Conservation (phyloP, 2,329 filamentous ascomycete species). For the Penicillium palitans region DNA sequence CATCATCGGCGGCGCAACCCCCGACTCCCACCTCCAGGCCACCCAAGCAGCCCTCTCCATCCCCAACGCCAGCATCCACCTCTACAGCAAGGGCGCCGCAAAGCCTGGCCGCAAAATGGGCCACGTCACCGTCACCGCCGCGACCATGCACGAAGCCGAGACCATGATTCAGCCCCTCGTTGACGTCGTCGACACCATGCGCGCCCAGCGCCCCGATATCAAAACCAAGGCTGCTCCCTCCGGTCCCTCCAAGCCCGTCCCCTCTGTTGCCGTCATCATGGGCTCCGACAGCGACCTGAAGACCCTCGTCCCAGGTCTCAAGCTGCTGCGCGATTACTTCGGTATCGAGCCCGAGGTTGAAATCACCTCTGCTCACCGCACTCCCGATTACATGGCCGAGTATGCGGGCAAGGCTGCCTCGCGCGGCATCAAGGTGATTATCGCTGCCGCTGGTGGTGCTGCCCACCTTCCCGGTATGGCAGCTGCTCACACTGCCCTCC, state of each 20-base stretch:
- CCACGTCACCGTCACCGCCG: slow-evolving; percentile 79
- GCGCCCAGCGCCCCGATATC: slow-evolving; percentile 53
- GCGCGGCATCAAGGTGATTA: slow-evolving; percentile 70
- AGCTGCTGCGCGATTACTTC: slow-evolving; percentile 46
- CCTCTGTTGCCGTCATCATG: slow-evolving; percentile 50
- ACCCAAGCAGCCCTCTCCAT: slow-evolving; percentile 58
- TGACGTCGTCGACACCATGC: slow-evolving; percentile 75
- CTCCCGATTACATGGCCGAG: slow-evolving; percentile 67
- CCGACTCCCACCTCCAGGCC: slow-evolving; percentile 61
- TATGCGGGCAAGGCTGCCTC: slow-evolving; percentile 64
- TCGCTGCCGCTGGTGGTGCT: slow-evolving; percentile 73
- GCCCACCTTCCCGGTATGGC: slow-evolving; percentile 75
- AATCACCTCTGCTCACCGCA: slow-evolving; percentile 62
- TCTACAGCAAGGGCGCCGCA: slow-evolving; percentile 85
- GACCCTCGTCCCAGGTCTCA: slow-evolving; percentile 47
- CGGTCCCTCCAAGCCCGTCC: slow-evolving; percentile 33
- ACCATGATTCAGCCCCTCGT: slow-evolving; percentile 69
- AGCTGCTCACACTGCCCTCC: slow-evolving; percentile 67
- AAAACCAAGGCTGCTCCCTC: slow-evolving; percentile 36
- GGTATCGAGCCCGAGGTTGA: slow-evolving; percentile 47
- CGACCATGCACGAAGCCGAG: slow-evolving; percentile 67
- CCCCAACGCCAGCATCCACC: slow-evolving; percentile 68
- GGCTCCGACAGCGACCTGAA: slow-evolving; percentile 51
- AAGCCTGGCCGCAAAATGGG: slow-evolving; percentile 92
- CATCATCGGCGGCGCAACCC: slow-evolving; percentile 59